Conservation (phyloP, 2,329 filamentous ascomycete species). For the Apiospora saccharicola region DNA sequence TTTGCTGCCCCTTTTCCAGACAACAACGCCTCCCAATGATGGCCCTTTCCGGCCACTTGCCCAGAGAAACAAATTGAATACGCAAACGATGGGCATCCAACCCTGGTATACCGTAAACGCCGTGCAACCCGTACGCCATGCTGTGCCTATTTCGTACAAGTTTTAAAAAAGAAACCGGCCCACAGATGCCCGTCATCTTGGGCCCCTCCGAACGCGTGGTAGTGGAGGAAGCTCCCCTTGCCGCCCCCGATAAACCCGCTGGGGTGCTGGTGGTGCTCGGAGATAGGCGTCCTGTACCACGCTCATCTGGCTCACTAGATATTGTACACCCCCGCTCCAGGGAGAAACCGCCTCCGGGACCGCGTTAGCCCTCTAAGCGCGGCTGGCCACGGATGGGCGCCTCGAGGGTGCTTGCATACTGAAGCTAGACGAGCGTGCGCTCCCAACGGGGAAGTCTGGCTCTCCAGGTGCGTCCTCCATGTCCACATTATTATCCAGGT, state of each 20-base stretch:
- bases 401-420: constrained; percentile 52
- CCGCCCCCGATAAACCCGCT: not conserved
- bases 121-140: constrained; percentile 17
- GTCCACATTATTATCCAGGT: constrained; percentile 52
- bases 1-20: not conserved
- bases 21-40: constrained; percentile 22
- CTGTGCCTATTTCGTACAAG: constrained; percentile 16
- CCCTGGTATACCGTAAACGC: constrained; percentile 23
- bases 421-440: constrained; percentile 55
- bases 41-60: not conserved
- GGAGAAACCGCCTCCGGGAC: not conserved
- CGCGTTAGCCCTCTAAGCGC: constrained; percentile 46
- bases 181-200: not conserved
- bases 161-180: not conserved
- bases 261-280: not conserved
- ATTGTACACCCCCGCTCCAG: not conserved
- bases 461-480: constrained; percentile 67
- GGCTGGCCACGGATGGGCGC: constrained; percentile 55
- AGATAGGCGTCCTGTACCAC: not conserved
- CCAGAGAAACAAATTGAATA: not conserved
- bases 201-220: not conserved
- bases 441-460: constrained; percentile 53
- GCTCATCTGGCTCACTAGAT: not conserved
- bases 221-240: not conserved
- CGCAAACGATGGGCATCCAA: constrained; percentile 15